Evolutionary conservation across 2,329 filamentous ascomycete species (phyloP), one percentile per base, ranked within the genome.

Genomic region (Colletotrichum sp.): DNA sequence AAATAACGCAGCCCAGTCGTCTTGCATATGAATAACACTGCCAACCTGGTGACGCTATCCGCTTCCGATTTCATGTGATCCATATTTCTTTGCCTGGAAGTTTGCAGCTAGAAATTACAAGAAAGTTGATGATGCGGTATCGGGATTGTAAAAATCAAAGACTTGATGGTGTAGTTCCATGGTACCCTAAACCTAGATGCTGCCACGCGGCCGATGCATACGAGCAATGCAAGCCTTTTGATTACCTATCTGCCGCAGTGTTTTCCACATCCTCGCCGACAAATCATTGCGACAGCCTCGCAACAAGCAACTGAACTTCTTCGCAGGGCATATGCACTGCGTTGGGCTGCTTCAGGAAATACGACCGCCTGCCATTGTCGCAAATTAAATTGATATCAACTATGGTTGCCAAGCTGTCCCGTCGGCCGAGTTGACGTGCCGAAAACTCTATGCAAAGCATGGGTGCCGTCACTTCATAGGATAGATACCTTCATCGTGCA

Each of bases 141-240:
- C 15, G 43, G 0, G 0, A 9, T 48, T 12, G 1, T 48, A 13
- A 0, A 48, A 43, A 48, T 48, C 43, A 21, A 0, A 21, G 43
- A 21, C 0, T 21, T 21, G 18, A 21, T 48, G 43, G 43, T 21
- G 43, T 48, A 16, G 0, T 9, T 38, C 38, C 18, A 10, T 0
- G 43, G 0, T 6, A 21, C n/a, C n/a, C n/a, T 48, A 1, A 48
- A 48, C n/a, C 1, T 13, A 48, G n/a, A 21, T 21, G n/a, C n/a
- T 12, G 5, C 43, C 18, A 48, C 43, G 43, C 0, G 43, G 2
- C 18, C 0, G 43, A 21, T 21, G n/a, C 43, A 48, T 48, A 48
- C n/a, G 0, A 12, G 43, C 12, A 21, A n/a, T 43, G 18, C 1
- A 13, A 3, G n/a, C 10, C 2, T 21, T 21, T 48, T 0, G 9